Conservation (phyloP, 352 stramenopile genomes). For the Phytophthora foliorum region DNA sequence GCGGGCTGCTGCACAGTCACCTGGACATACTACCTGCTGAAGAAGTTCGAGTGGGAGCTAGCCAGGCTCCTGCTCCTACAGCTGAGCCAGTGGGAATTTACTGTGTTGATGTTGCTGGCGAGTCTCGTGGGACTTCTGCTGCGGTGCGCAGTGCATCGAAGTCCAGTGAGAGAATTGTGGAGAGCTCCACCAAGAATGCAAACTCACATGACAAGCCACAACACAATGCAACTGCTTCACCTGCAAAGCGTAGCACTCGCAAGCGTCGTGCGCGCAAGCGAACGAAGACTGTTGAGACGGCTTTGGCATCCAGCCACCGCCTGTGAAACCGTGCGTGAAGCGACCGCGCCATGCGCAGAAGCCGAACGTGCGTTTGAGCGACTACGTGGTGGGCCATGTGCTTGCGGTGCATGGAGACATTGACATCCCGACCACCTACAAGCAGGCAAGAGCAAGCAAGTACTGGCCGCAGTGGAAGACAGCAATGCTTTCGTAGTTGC, state of each 20-base stretch:
- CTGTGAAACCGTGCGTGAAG: not conserved
- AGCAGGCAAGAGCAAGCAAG: not conserved
- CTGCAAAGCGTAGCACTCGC: no score
- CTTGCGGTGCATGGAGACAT: no score
- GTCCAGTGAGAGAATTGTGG: no score
- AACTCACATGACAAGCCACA: no score
- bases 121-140: not conserved
- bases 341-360: not conserved
- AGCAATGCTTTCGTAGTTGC: not conserved
- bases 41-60: not conserved
- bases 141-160: no score
- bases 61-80: no score
- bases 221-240: no score
- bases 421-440: no score
- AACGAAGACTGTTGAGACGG: not conserved
- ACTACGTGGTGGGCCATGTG: slow-evolving; percentile 11
- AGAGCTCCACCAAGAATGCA: no score
- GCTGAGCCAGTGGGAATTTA: not conserved
- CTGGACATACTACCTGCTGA: no score
- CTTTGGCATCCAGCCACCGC: not conserved
- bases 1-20: no score
- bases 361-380: slow-evolving; percentile 7
- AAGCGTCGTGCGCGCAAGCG: no score
- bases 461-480: slow-evolving; percentile 1
- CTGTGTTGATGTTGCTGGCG: not conserved